phyloP scores from a whole-genome alignment of 176 grass and related monocot species.

The Cocos nucifera region DNA sequence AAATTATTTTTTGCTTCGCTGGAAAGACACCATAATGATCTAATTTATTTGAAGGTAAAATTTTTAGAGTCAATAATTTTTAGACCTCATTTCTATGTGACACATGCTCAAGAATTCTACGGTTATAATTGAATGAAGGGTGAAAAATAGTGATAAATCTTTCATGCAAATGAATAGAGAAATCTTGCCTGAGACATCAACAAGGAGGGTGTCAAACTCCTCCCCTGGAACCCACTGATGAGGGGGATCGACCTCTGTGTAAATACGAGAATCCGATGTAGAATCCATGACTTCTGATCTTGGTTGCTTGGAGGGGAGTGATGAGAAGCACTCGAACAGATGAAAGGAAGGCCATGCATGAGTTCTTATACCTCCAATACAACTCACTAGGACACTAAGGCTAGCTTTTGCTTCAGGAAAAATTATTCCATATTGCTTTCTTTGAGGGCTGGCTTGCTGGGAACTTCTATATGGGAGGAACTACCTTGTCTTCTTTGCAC shows the following conservation, averaged over 20 bases:
- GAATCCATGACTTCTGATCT: slow-evolving; percentile 28
- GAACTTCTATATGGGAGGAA: not conserved
- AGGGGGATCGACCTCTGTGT: slow-evolving; percentile 35
- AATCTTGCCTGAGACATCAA: slow-evolving; percentile 37
- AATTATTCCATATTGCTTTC: slow-evolving; percentile 25
- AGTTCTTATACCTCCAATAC: slow-evolving; percentile 3
- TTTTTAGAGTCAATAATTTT: no score
- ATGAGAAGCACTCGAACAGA: not conserved
- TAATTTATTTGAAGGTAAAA: no score
- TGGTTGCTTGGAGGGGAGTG: not conserved
- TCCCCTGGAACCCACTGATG: slow-evolving; percentile 38
- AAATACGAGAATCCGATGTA: slow-evolving; percentile 10
- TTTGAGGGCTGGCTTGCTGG: not conserved
- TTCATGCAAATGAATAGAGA: not conserved
- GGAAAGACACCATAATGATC: no score
- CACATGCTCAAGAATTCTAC: no score
- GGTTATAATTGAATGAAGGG: no score
- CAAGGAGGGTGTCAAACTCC: slow-evolving; percentile 38
- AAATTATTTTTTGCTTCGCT: no score
- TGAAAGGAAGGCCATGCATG: not conserved
- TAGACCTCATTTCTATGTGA: no score
- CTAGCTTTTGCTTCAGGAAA: slow-evolving; percentile 4
- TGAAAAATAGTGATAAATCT: no score
- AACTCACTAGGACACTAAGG: not conserved
- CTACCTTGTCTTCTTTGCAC: slow-evolving; percentile 28